Evolutionary conservation across 2,329 filamentous ascomycete genomes (phyloP).

Genomic region (Fusarium napiforme): DNA sequence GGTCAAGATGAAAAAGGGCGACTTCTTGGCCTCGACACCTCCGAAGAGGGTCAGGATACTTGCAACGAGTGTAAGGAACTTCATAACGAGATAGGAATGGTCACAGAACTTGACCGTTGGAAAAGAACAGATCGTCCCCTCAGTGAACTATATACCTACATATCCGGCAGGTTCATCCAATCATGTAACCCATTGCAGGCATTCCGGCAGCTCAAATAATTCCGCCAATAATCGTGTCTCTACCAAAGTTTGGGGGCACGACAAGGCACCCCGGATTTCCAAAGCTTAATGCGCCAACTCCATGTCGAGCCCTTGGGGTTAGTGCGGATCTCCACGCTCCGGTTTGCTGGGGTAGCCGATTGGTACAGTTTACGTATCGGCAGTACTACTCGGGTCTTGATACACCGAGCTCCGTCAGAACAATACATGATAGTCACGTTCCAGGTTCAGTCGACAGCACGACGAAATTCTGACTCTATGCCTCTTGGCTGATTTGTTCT

Average conservation of each 20-base stretch:
- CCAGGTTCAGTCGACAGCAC: accelerated
- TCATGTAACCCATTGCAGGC: background rate
- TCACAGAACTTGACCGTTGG: background rate
- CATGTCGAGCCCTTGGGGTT: background rate
- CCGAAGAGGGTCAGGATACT: background rate
- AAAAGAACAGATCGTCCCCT: too few relatives aligned
- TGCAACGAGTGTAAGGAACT: background rate
- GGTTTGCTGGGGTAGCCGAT: background rate
- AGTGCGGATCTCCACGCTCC: background rate
- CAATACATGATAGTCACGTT: background rate
- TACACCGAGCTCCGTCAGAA: accelerated
- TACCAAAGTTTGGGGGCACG: background rate
- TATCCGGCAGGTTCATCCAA: background rate
- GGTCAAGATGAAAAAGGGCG: slow-evolving; percentile 9
- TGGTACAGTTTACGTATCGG: background rate
- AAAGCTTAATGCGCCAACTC: background rate
- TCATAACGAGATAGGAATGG: background rate
- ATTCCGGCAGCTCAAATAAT: accelerated
- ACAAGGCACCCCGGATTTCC: background rate
- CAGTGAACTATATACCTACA: background rate
- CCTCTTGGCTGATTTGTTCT: background rate
- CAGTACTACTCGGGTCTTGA: background rate
- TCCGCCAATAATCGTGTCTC: background rate
- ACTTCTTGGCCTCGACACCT: background rate
- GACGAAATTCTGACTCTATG: accelerated